phyloP scores from a whole-genome alignment of 2,329 filamentous ascomycete species.

The Aschersonia sp. region DNA sequence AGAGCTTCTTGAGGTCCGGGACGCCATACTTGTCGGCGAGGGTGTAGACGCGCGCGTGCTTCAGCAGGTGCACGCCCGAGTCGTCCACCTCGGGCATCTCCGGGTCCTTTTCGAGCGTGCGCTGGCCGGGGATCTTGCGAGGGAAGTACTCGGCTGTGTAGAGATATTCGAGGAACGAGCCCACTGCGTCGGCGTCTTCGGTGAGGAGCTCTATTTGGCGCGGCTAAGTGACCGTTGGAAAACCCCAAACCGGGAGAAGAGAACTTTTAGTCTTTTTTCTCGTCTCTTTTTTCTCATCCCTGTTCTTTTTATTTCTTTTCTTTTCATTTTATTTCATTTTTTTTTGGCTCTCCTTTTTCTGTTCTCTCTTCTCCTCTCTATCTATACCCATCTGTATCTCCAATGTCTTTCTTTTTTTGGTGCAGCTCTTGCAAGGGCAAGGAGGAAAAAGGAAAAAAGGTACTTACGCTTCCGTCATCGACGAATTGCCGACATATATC shows the following conservation, averaged over 20 bases:
- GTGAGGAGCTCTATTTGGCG: constrained; percentile 51
- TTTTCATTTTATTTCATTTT: too few species aligned
- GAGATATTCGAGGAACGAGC: constrained; percentile 25
- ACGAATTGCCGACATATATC: constrained; percentile 47
- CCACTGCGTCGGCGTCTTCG: constrained; percentile 19
- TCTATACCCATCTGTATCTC: too few species aligned
- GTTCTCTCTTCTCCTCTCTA: too few species aligned
- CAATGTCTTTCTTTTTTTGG: not conserved
- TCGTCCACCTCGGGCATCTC: constrained; percentile 53
- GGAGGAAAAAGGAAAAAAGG: not conserved
- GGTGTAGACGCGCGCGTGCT: constrained; percentile 81
- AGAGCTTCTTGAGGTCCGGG: constrained; percentile 54
- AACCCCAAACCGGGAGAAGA: too few species aligned
- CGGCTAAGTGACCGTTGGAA: constrained; percentile 19
- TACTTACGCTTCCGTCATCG: constrained; percentile 45
- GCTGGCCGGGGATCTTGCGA: constrained; percentile 45
- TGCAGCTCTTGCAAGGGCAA: not conserved
- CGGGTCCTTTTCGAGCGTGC: constrained; percentile 55
- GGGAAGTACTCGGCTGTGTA: constrained; percentile 52
- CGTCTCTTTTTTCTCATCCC: too few species aligned
- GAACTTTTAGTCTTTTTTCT: too few species aligned
- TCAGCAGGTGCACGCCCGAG: constrained; percentile 69
- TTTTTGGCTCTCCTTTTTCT: too few species aligned
- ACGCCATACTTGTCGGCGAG: constrained; percentile 67
- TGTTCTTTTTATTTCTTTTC: too few species aligned